A percentile compares a stretch with the other conserved stretches of the same genome.
These are phyloP conservation scores for Scleromitrula shiraiana DNA, from an alignment of 2,329 filamentous ascomycete genomes.

Conservation along the genomic window DNA sequence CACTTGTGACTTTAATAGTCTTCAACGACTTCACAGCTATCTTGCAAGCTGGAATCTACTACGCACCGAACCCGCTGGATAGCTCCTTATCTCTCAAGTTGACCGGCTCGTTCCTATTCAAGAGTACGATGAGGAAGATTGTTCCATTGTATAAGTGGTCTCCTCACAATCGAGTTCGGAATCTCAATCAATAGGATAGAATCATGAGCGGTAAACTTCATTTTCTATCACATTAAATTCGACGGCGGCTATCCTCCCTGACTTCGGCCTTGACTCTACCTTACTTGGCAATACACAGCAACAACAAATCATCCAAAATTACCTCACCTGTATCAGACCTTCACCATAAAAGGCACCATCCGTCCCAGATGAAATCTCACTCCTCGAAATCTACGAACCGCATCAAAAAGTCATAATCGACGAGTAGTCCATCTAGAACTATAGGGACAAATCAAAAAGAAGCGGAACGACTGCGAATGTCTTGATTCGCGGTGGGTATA, in stretches of 20 bases:
- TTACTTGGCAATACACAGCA: too few relatives aligned
- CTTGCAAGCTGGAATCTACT: slow-evolving; percentile 5
- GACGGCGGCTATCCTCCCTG: too few relatives aligned
- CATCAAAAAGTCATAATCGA: background rate
- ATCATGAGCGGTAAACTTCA: too few relatives aligned
- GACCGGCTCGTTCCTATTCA: background rate
- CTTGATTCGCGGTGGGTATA: background rate
- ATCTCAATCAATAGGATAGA: too few relatives aligned
- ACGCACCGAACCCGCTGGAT: background rate
- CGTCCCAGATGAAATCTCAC: background rate
- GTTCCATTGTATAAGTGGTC: background rate
- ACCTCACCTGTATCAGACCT: background rate
- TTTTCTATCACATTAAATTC: too few relatives aligned
- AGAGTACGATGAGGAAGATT: slow-evolving; percentile 3
- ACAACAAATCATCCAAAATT: too few relatives aligned
- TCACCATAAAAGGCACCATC: too few relatives aligned
- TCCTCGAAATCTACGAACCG: background rate
- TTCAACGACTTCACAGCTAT: background rate
- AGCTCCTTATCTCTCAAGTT: background rate
- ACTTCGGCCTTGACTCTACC: too few relatives aligned
- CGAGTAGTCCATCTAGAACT: background rate
- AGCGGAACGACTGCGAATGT: background rate
- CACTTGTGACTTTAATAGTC: background rate
- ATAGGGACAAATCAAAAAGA: background rate
- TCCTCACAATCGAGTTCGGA: background rate